Conservation (phyloP, 139 green algal genomes). For the Chlorella sp. region DNA sequence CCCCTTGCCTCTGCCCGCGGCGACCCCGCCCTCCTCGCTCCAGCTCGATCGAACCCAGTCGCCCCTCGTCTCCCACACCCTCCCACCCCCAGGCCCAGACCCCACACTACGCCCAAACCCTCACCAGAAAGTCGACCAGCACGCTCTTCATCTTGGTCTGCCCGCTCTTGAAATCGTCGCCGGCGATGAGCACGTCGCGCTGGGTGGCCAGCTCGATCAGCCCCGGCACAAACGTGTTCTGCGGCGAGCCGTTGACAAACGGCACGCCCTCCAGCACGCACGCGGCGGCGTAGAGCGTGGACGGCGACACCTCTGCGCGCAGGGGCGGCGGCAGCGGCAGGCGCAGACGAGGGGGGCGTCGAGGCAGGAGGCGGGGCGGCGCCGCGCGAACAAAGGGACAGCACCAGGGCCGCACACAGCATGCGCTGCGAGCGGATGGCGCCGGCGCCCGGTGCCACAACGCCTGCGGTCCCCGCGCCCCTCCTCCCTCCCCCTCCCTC, state of each 20-base stretch:
- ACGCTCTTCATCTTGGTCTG: conserved; percentile 99
- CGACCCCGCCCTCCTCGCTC: too few relatives aligned
- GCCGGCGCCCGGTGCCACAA: too few relatives aligned
- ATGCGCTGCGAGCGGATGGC: too few relatives aligned
- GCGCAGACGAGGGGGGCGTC: not conserved
- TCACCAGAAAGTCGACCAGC: conserved; percentile 96
- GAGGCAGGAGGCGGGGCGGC: not conserved
- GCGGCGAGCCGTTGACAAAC: conserved; percentile 98
- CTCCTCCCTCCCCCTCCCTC: too few relatives aligned
- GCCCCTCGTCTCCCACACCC: too few relatives aligned
- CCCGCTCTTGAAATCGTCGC: conserved; percentile 99
- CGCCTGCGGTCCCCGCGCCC: too few relatives aligned
- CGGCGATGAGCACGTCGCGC: conserved; percentile 90
- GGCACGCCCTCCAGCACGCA: conserved; percentile 92
- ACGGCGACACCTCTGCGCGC: conserved; percentile 94
- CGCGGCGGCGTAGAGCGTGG: conserved; percentile 92
- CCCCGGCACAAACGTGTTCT: conserved; percentile 97
- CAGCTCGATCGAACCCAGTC: too few relatives aligned
- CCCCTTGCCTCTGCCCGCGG: too few relatives aligned
- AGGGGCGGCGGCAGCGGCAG: not conserved
- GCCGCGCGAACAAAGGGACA: not conserved
- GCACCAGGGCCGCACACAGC: too few relatives aligned
- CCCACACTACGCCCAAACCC: too few relatives aligned
- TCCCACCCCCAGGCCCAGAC: too few relatives aligned
- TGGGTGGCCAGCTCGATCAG: conserved; percentile 82